Conservation (phyloP, 441 rosid species). For the Manihot esculenta region DNA sequence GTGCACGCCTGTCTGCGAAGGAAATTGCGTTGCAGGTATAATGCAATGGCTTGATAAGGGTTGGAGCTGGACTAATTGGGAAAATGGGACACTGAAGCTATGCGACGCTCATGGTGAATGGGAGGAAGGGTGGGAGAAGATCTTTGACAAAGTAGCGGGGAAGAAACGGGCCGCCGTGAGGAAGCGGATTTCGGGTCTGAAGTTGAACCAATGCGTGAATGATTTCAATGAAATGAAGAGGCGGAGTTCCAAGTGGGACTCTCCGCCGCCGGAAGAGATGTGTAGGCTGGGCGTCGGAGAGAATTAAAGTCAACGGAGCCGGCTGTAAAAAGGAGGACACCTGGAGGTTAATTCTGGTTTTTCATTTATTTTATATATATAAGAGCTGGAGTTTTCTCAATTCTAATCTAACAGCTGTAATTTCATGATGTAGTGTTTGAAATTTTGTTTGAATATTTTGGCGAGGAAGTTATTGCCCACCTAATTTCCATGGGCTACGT, state of each 20-base stretch:
- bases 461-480: too few species aligned
- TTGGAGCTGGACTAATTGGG: conserved; percentile 95
- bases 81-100: conserved; percentile 50
- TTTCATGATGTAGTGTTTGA: too few species aligned
- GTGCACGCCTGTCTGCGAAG: conserved; percentile 55
- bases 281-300: conserved; percentile 48
- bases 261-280: conserved; percentile 59
- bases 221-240: conserved; percentile 58
- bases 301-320: background rate
- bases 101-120: conserved; percentile 76
- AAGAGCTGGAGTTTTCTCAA: too few species aligned
- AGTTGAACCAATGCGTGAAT: conserved; percentile 43
- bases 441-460: too few species aligned
- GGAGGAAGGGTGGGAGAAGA: conserved; percentile 74
- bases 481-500: too few species aligned
- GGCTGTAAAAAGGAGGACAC: background rate
- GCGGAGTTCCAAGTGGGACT: conserved; percentile 52
- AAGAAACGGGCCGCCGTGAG: conserved; percentile 46
- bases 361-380: background rate
- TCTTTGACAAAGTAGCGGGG: conserved; percentile 57
- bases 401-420: too few species aligned
- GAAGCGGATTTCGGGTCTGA: conserved; percentile 34
- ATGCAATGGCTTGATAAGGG: conserved; percentile 49
- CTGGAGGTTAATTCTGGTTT: background rate
- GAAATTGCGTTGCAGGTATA: conserved; percentile 47